Percentiles rank a stretch among this genome's conserved stretches.
phyloP scores from a whole-genome alignment of 1,284 basidiomycete genomes.

The Leucoagaricus sp. region DNA sequence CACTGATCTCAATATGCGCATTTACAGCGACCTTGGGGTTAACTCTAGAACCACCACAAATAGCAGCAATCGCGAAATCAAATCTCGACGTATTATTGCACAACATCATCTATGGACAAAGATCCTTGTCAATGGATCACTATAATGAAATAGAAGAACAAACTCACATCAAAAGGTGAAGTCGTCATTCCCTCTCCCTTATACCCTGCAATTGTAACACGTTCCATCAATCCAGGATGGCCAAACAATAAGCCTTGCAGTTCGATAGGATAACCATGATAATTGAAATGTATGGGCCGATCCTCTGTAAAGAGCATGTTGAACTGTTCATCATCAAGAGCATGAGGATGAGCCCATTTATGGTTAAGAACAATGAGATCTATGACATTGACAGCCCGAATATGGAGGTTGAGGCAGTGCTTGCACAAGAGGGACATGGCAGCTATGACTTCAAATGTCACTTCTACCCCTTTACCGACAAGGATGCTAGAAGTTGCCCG shows the following conservation, averaged over 20 bases:
- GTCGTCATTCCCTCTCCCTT: constrained; percentile 72
- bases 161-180: constrained; percentile 62
- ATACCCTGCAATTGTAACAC: constrained; percentile 61
- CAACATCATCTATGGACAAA: constrained; percentile 60
- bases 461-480: constrained; percentile 75
- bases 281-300: constrained; percentile 77
- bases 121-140: background rate
- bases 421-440: constrained; percentile 75
- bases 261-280: constrained; percentile 81
- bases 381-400: constrained; percentile 81
- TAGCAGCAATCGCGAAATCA: constrained; percentile 59
- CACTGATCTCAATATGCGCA: constrained; percentile 53
- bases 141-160: constrained; percentile 1
- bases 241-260: constrained; percentile 65
- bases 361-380: constrained; percentile 80
- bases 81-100: constrained; percentile 66
- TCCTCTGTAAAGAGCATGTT: constrained; percentile 72
- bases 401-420: constrained; percentile 61
- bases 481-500: constrained; percentile 47
- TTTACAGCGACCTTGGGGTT: constrained; percentile 55
- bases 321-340: constrained; percentile 66
- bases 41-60: constrained; percentile 49
- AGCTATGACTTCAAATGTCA: constrained; percentile 78
- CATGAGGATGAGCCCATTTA: constrained; percentile 74
- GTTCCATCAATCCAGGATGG: constrained; percentile 42